phyloP scores from a whole-genome alignment of 2,329 filamentous ascomycete genomes.

The Colletotrichum sp. region DNA sequence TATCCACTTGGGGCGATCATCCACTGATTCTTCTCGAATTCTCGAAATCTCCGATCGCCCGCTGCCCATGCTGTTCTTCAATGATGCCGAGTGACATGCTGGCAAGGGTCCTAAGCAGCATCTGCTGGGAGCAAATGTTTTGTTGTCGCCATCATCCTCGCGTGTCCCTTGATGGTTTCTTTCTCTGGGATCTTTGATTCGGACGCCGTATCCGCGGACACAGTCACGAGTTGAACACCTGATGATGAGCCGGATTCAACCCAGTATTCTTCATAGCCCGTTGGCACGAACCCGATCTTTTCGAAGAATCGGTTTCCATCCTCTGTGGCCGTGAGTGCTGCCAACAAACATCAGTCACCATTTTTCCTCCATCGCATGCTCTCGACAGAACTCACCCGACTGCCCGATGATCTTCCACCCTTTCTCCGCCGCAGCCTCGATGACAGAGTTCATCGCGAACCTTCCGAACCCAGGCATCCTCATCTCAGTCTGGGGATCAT shows the following conservation, averaged over 20 bases:
- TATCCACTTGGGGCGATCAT: not conserved
- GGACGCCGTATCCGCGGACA: not conserved
- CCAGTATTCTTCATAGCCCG: constrained; percentile 34
- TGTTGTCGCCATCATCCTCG: constrained; percentile 7
- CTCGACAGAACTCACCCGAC: constrained; percentile 27
- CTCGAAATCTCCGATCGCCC: not conserved
- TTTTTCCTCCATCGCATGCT: not conserved
- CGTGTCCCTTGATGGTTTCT: not conserved
- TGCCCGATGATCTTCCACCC: constrained; percentile 29
- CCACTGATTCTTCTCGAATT: not conserved
- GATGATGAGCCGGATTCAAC: not conserved
- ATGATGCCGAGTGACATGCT: not conserved
- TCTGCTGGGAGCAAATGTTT: not conserved
- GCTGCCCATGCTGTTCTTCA: not conserved
- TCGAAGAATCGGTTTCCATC: constrained; percentile 31
- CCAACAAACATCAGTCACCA: not conserved
- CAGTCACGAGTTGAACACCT: not conserved
- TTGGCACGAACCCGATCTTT: constrained; percentile 29
- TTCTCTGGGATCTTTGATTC: not conserved
- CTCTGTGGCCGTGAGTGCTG: constrained; percentile 34
- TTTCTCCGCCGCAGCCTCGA: not conserved
- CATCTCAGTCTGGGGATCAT: not conserved
- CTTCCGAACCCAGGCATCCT: constrained; percentile 23
- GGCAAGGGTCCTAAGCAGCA: not conserved
- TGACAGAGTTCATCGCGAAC: not conserved